A percentile compares a stretch with the other conserved stretches of the same genome.
phyloP scores from a whole-genome alignment of 441 rosid genomes.

The Corymbia citriodora region DNA sequence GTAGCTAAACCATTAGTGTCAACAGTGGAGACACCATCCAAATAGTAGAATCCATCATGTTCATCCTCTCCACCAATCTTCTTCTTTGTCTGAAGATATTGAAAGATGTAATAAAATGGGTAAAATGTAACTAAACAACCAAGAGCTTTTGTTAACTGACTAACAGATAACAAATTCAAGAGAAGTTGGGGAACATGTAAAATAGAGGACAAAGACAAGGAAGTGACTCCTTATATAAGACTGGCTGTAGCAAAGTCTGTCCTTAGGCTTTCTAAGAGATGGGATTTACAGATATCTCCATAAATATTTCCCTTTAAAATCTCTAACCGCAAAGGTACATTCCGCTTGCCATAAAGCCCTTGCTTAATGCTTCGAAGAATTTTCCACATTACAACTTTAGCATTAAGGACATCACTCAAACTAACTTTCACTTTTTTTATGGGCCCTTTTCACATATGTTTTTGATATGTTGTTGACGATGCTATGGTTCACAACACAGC shows the following conservation, averaged over 20 bases:
- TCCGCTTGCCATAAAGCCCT: background rate
- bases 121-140: too few relatives aligned
- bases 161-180: too few relatives aligned
- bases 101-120: too few relatives aligned
- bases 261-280: constrained; percentile 79
- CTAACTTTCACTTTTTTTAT: background rate
- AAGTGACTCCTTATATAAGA: constrained; percentile 40
- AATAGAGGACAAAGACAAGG: too few relatives aligned
- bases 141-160: too few relatives aligned
- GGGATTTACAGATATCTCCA: constrained; percentile 87
- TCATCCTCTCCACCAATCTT: too few relatives aligned
- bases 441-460: background rate
- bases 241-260: constrained; percentile 89
- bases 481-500: background rate
- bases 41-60: too few relatives aligned
- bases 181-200: too few relatives aligned
- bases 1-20: too few relatives aligned
- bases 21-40: too few relatives aligned
- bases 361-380: background rate
- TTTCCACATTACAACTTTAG: background rate
- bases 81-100: too few relatives aligned
- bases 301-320: constrained; percentile 57
- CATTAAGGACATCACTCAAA: background rate
- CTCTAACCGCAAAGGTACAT: constrained; percentile 60
- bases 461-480: background rate